Evolutionary conservation across 805 yeast species (phyloP).

Genomic region (Yamadazyma laniorum): DNA sequence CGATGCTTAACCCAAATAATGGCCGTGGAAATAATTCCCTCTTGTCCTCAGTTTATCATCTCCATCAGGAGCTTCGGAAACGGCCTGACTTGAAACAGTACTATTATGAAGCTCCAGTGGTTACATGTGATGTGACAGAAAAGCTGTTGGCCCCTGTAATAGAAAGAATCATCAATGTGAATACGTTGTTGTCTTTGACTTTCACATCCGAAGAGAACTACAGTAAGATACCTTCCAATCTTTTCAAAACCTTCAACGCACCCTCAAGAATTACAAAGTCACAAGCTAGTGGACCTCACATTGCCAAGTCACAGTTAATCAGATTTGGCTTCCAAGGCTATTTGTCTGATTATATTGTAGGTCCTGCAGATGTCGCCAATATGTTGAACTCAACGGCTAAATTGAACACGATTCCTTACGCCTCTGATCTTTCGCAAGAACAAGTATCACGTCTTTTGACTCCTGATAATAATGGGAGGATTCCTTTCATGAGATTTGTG

Average conservation of each 20-base stretch:
- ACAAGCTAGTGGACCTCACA: slow-evolving; percentile 15
- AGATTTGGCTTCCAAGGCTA: slow-evolving; percentile 77
- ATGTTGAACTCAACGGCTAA: slow-evolving; percentile 62
- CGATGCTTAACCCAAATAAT: neutral
- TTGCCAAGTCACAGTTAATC: slow-evolving; percentile 34
- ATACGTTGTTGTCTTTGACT: slow-evolving; percentile 61
- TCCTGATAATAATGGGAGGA: slow-evolving; percentile 37
- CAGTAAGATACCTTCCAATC: slow-evolving; percentile 31
- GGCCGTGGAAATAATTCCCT: neutral
- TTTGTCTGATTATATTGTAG: slow-evolving; percentile 65
- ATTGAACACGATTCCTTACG: slow-evolving; percentile 60
- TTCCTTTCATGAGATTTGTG: slow-evolving; percentile 55
- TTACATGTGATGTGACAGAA: slow-evolving; percentile 57
- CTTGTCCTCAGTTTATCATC: slow-evolving; percentile 1
- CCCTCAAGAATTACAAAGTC: slow-evolving; percentile 51
- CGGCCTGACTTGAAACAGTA: slow-evolving; percentile 34
- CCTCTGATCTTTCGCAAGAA: slow-evolving; percentile 42
- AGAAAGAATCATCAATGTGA: slow-evolving; percentile 53
- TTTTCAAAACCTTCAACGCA: slow-evolving; percentile 43
- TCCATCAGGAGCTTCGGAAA: slow-evolving; percentile 40
- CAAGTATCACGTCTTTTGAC: slow-evolving; percentile 37
- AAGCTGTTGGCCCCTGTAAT: slow-evolving; percentile 51
- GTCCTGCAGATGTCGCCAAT: slow-evolving; percentile 67
- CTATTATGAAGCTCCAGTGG: slow-evolving; percentile 72
- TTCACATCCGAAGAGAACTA: slow-evolving; percentile 49